Evolutionary conservation across 257 asterid genomes (phyloP).

Genomic region (Fraxinus americana): DNA sequence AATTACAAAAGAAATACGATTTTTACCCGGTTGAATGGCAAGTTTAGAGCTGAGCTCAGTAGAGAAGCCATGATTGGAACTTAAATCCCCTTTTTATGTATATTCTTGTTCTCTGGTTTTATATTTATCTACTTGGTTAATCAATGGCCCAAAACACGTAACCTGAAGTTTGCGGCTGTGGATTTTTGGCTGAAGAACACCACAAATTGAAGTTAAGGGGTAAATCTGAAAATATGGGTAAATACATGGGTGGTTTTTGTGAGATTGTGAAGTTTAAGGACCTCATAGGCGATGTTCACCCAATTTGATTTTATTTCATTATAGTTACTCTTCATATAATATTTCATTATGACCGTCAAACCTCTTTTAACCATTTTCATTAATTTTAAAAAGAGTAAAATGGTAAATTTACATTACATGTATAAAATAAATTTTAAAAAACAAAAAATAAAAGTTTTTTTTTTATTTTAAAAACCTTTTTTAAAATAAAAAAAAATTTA

Average conservation of each 20-base stretch:
- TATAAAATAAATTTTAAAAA: too few relatives aligned
- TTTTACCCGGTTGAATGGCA: constrained; percentile 52
- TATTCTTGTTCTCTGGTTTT: background rate
- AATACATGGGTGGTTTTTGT: background rate
- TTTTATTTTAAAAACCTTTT: too few relatives aligned
- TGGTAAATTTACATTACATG: too few relatives aligned
- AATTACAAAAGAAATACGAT: background rate
- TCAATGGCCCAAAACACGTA: constrained; percentile 17
- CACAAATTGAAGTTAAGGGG: constrained; percentile 26
- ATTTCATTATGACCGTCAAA: too few relatives aligned
- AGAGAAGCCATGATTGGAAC: constrained; percentile 64
- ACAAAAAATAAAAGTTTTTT: too few relatives aligned
- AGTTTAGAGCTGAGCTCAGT: constrained; percentile 47
- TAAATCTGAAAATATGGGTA: background rate
- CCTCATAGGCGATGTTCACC: too few relatives aligned
- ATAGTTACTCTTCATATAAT: too few relatives aligned
- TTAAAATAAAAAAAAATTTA: too few relatives aligned
- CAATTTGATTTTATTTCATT: too few relatives aligned
- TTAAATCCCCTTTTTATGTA: background rate
- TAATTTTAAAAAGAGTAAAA: too few relatives aligned
- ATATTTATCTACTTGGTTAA: background rate
- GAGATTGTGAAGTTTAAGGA: background rate
- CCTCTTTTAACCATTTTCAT: too few relatives aligned
- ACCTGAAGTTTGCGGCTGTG: constrained; percentile 28
- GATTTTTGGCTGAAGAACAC: constrained; percentile 30